Percentiles rank a stretch among this genome's conserved stretches.
Conservation (phyloP, 345 rosid genomes). For the Arabis alpina region DNA sequence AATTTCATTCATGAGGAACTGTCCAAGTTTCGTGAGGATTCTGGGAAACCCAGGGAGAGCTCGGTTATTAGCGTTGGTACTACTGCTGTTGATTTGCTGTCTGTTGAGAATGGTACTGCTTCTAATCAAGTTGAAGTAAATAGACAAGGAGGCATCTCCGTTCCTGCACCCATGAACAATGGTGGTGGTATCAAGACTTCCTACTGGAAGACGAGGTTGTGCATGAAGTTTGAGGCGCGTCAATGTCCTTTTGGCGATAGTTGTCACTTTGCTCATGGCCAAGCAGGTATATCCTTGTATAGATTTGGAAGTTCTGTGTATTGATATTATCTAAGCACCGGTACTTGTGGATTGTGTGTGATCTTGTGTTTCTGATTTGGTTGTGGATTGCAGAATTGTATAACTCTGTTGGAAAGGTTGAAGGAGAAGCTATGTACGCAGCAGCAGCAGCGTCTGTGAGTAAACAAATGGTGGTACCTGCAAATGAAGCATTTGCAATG, state of each 20-base stretch:
- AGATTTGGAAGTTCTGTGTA: conserved; percentile 7
- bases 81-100: conserved; percentile 48
- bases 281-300: conserved; percentile 56
- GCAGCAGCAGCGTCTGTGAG: conserved; percentile 34
- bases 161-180: conserved; percentile 34
- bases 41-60: conserved; percentile 71
- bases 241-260: conserved; percentile 92
- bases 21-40: conserved; percentile 78
- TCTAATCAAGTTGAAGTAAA: conserved; percentile 50
- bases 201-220: conserved; percentile 91
- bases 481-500: conserved; percentile 49
- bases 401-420: conserved; percentile 50
- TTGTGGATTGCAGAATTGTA: conserved; percentile 61
- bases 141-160: conserved; percentile 45
- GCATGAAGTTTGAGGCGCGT: conserved; percentile 78
- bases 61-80: conserved; percentile 56
- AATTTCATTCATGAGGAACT: conserved; percentile 93
- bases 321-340: not conserved
- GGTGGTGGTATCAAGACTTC: conserved; percentile 57
- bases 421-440: conserved; percentile 58
- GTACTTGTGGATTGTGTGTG: conserved; percentile 24
- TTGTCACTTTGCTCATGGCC: conserved; percentile 96
- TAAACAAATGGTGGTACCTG: conserved; percentile 48
- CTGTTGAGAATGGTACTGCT: conserved; percentile 44
- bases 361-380: conserved; percentile 20